phyloP scores from a whole-genome alignment of 371 early-diverging fungal genomes.

The Apophysomyces ossiformis region DNA sequence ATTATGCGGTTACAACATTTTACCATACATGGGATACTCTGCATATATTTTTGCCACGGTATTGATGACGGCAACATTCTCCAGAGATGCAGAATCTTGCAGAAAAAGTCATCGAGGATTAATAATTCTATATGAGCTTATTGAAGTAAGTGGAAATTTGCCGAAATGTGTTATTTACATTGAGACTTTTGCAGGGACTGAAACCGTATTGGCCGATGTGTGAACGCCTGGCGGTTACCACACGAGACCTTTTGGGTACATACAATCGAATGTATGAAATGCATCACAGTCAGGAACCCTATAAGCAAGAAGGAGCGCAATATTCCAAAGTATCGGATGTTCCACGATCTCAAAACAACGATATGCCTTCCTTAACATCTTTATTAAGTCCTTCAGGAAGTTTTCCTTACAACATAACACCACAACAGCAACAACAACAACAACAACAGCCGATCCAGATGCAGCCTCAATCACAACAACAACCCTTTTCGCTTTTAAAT shows the following conservation, averaged over 20 bases:
- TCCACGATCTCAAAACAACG: not conserved
- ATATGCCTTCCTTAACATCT: slow-evolving; percentile 3
- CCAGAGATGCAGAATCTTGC: slow-evolving; percentile 37
- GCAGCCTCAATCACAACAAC: not conserved
- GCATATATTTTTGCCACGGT: slow-evolving; percentile 53
- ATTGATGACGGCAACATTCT: slow-evolving; percentile 50
- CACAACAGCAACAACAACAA: not conserved
- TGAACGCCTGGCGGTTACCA: slow-evolving; percentile 41
- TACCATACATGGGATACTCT: slow-evolving; percentile 45
- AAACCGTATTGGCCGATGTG: slow-evolving; percentile 52
- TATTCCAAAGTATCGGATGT: not conserved
- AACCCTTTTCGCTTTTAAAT: not conserved
- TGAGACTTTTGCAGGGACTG: not conserved
- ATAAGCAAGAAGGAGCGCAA: not conserved
- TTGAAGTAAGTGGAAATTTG: not conserved
- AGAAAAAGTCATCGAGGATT: slow-evolving; percentile 38
- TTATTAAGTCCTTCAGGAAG: not conserved
- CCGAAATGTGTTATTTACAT: not conserved
- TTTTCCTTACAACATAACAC: not conserved
- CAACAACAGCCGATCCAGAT: not conserved
- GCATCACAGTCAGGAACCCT: not conserved
- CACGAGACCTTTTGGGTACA: slow-evolving; percentile 40
- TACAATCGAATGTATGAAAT: slow-evolving; percentile 44
- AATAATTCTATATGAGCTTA: slow-evolving; percentile 23
- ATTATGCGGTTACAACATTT: slow-evolving; percentile 41